Evolutionary conservation across 345 rosid species (phyloP), one percentile per base, ranked within the genome.

Genomic region (Aquilaria malaccensis): DNA sequence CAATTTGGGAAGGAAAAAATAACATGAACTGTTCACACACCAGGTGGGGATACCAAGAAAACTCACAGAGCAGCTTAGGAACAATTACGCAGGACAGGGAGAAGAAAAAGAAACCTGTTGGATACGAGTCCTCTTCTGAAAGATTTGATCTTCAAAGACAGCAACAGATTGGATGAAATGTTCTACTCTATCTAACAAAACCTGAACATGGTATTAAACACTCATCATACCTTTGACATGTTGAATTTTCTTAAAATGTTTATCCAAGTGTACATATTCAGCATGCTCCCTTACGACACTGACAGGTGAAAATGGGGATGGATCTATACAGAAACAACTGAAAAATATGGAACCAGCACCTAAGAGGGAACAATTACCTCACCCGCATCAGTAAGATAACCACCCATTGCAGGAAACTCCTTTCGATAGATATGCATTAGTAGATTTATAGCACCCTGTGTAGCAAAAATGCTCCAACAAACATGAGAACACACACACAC

Each of bases 351-450:
- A 37, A 37, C 7, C 7, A 37, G 7, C 43, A 37, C 7, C 5
- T 37, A 37, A 55, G 45, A 63, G 10, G 37, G 46, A 60, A 50
- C 69, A 70, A 67, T 71, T 85, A 91, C 99, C 96, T 95, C 96
- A 81, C 99, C 99, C 65, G 93, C 92, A 76, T 85, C 89, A 60
- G 97, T 95, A 67, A 95, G 85, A 80, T 95, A 95, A 72, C 99
- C 99, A 72, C 96, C 97, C 85, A 95, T 88, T 56, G 80, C 77
- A 72, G 91, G 10, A 69, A 95, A 91, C 79, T 95, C 99, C 75
- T 77, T 85, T 79, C 82, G 77, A 78, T 91, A 95, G 55, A 91
- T 79, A 65, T 82, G 80, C 99, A 95, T 86, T 80, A 95, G 72
- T 69, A 95, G 82, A 78, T 74, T 88, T 81, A 95, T 86, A 67